A percentile compares a stretch with the other conserved stretches of the same genome.
Evolutionary conservation across 345 rosid species (phyloP).

Genomic region (Sisymbrium irio): DNA sequence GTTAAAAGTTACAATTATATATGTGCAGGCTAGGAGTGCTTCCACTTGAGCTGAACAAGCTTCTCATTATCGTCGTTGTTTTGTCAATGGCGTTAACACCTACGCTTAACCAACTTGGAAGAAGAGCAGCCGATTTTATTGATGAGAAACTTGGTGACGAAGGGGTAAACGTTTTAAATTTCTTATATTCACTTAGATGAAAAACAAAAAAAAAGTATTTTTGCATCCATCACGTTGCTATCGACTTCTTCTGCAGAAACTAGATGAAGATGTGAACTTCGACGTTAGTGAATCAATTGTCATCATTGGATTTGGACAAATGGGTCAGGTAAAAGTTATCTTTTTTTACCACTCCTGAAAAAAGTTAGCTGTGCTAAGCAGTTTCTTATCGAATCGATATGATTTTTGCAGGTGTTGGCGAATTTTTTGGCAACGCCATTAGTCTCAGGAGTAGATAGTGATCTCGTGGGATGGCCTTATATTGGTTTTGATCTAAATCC

Average conservation of each 20-base stretch:
- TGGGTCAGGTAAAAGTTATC: slow-evolving; percentile 72
- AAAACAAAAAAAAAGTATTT: not conserved
- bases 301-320: slow-evolving; percentile 90
- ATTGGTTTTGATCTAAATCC: slow-evolving; percentile 93
- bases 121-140: slow-evolving; percentile 74
- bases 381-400: not conserved
- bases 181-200: not conserved
- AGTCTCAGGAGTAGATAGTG: slow-evolving; percentile 62
- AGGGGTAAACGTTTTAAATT: slow-evolving; percentile 6
- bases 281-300: slow-evolving; percentile 83
- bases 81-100: slow-evolving; percentile 98
- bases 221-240: not conserved
- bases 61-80: slow-evolving; percentile 92
- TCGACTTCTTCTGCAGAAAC: slow-evolving; percentile 44
- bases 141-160: slow-evolving; percentile 44
- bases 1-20: slow-evolving; percentile 16
- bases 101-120: slow-evolving; percentile 77
- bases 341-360: not conserved
- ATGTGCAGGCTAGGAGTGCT: slow-evolving; percentile 86
- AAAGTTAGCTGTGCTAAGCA: not conserved
- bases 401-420: slow-evolving; percentile 68
- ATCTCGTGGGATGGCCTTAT: slow-evolving; percentile 66
- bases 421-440: slow-evolving; percentile 87
- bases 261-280: slow-evolving; percentile 52
- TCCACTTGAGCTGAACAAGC: slow-evolving; percentile 96